These are phyloP conservation scores for Neurospora africana DNA, from an alignment of 495 filamentous ascomycete genomes.

Conservation along the genomic window DNA sequence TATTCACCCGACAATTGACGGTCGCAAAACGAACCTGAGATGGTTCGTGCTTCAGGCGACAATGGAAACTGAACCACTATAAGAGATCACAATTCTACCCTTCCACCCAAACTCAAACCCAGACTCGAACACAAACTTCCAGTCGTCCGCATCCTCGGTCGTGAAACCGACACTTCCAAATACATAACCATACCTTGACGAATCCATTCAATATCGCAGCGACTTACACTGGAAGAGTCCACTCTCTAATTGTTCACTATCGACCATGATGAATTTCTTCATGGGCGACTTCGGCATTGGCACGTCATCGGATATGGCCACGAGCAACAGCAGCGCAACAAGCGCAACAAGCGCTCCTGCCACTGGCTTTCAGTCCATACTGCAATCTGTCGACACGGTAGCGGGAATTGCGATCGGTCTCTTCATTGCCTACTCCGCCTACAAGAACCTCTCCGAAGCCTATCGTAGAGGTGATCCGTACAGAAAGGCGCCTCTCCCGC, in stretches of 20 bases:
- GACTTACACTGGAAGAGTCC: background rate
- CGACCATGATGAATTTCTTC: background rate
- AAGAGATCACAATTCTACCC: background rate
- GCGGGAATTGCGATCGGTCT: background rate
- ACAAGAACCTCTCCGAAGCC: background rate
- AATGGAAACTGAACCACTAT: background rate
- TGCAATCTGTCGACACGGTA: background rate
- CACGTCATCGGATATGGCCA: background rate
- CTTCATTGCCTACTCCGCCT: background rate
- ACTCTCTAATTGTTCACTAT: background rate
- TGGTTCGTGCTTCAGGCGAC: background rate
- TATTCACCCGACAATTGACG: background rate
- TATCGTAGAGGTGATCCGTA: background rate
- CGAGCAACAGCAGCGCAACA: background rate
- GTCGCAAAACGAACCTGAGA: background rate
- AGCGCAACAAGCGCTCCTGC: background rate
- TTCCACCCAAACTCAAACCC: background rate
- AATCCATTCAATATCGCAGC: background rate
- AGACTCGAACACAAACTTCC: background rate
- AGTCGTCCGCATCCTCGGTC: background rate
- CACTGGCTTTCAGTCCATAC: background rate
- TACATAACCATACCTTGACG: background rate
- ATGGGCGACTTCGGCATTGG: background rate
- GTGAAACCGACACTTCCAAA: background rate
- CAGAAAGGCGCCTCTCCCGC: constrained; percentile 21